Base-by-base conservation (phyloP, 139 green algal genomes). In the Medakamo hakoo region DNA sequence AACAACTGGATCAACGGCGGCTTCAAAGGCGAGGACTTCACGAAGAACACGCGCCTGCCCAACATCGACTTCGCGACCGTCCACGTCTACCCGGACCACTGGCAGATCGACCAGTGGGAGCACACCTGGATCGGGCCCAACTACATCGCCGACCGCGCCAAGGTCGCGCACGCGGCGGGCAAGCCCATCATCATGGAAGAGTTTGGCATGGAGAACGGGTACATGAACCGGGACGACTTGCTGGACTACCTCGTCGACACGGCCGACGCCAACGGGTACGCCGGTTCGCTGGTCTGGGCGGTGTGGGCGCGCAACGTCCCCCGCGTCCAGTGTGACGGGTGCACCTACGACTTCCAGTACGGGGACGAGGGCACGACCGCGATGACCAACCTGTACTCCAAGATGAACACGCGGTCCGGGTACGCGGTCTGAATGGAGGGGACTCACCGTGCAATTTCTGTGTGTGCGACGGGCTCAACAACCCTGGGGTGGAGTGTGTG, bases 111-210 rank as follows among this genome's bases (percentile, higher is more conserved):
- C 23, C 26, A 30, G 19, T 48, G 28, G 3, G 57, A 62, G 1
- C 49, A 55, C 32, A 48, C 29, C 21, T 60, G 48, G 48, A 29
- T 71, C 4, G 27, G n/a, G 48, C 30, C 40, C 27, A 66, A 61
- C 49, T 31, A 65, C 20, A 65, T 71, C 40, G 28, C 52, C 30
- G 64, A 74, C 57, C 65, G 74, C n/a, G 65, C 63, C 28, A 30
- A 58, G 14, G 58, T 75, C 56, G 74, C 67, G 2, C 56, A 73
- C 49, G 31, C 63, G 19, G 40, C 27, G 21, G 59, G 63, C 26
- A 80, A 77, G 63, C 74, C 74, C 3, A 67, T 80, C 24, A 67
- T 80, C 30, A 63, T 80, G 63, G 74, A 80, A 49, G 74, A 80
- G 57, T 75, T 68, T 32, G 71, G 74, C 29, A 73, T 69, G 66